Evolutionary conservation across 1,284 basidiomycete species (phyloP), one percentile per base, ranked within the genome.

Genomic region (Cutaneotrichosporon daszewskae): DNA sequence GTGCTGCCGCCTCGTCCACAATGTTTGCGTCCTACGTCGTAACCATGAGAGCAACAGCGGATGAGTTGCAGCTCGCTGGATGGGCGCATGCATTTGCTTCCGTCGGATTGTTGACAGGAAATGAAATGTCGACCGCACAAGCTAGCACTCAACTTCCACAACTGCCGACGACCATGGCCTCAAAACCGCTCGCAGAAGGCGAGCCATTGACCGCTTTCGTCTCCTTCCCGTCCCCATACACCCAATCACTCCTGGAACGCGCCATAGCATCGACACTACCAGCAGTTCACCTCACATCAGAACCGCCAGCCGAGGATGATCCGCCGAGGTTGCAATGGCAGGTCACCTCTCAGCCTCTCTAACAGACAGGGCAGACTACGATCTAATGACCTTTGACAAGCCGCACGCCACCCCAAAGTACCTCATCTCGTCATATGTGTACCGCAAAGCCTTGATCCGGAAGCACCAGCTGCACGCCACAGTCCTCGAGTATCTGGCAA

Each of bases 361-460:
- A 58, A 80, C 10, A 56, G 67, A 1, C 46, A 69, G 43, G 59
- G 59, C 47, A 45, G 58, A 58, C 60, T 94, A 94, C 72, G 89
- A 94, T 62, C 76, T 77, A 24, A 80, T 91, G 47, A 79, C 85
- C 51, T 88, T 91, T 54, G 79, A 81, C 57, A 75, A 83, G 27
- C 83, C 83, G 9, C 78, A 69, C 35, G 28, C 53, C 13, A 47
- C 62, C 41, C 56, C 62, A 3, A 43, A 46, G 0, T 78, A 85
- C 26, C 77, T 91, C 26, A 80, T 87, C 1, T 92, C 86, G 8
- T 85, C 84, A 34, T 95, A 94, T 63, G 83, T 82, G 13, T 91
- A 95, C 64, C 81, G 91, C 41, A 94, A 96, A 66, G 84, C 85
- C 20, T 77, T 98, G 33, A 98, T 97, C 55, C 80, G 95, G 45